phyloP scores from a whole-genome alignment of 192 early-diverging fungal genomes.

The Chytriomyces sp. region DNA sequence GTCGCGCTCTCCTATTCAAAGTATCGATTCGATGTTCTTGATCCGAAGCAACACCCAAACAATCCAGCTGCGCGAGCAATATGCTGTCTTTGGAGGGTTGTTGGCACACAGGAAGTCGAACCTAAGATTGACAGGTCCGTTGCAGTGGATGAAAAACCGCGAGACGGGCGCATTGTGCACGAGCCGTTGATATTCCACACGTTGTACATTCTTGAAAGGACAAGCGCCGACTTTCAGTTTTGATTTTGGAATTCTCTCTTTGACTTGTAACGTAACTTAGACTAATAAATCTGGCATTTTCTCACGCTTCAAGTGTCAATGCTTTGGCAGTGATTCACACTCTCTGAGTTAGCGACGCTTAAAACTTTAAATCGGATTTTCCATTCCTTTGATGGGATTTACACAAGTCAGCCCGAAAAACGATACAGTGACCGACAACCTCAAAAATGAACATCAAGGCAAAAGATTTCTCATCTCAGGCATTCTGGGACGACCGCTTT shows the following conservation, averaged over 20 bases:
- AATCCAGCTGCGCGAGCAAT: not conserved
- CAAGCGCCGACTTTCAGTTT: not conserved
- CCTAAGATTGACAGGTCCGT: not conserved
- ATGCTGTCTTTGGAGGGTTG: not conserved
- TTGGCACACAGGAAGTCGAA: not conserved
- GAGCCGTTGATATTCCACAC: not conserved
- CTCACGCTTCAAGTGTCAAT: too few species aligned
- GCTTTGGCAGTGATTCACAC: too few species aligned
- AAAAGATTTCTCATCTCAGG: slow-evolving; percentile 18
- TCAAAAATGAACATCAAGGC: not conserved
- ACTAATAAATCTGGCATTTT: too few species aligned
- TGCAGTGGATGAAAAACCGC: not conserved
- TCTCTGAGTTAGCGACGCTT: too few species aligned
- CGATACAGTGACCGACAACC: not conserved
- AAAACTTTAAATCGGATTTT: too few species aligned
- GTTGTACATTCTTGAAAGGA: not conserved
- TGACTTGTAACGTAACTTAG: too few species aligned
- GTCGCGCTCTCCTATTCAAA: slow-evolving; percentile 25
- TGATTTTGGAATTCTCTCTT: too few species aligned
- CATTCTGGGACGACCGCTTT: slow-evolving; percentile 25
- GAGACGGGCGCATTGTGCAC: not conserved
- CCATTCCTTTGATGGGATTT: too few species aligned
- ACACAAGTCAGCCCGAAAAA: not conserved
- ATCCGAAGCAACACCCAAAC: not conserved
- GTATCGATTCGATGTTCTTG: slow-evolving; percentile 21